These are phyloP conservation scores for Hanseniaspora taiwanica DNA, from an alignment of 805 yeast species.

Conservation along the genomic window DNA sequence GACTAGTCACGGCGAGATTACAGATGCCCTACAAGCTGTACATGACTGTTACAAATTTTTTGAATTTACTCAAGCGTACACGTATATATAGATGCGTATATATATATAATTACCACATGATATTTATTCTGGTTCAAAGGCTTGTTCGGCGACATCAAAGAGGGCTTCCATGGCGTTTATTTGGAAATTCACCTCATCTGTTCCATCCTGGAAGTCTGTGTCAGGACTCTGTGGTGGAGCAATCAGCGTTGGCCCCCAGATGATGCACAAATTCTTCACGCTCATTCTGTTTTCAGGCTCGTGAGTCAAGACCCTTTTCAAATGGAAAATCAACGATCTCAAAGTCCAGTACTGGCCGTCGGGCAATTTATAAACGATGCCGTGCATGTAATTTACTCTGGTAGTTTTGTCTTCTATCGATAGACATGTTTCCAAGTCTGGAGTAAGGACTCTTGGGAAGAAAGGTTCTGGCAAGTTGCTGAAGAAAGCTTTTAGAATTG, in stretches of 20 bases:
- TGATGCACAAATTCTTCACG: conserved; percentile 65
- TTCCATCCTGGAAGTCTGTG: conserved; percentile 15
- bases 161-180: conserved; percentile 74
- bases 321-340: conserved; percentile 72
- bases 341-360: conserved; percentile 93
- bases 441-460: conserved; percentile 16
- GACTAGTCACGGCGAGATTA: not conserved
- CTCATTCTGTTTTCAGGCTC: conserved; percentile 69
- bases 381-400: conserved; percentile 67
- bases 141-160: conserved; percentile 70
- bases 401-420: conserved; percentile 49
- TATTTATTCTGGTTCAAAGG: conserved; percentile 46
- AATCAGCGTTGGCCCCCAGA: conserved; percentile 90
- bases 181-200: conserved; percentile 54
- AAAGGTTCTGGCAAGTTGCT: conserved; percentile 59
- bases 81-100: too few relatives aligned
- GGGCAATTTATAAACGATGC: conserved; percentile 76
- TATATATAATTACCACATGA: not conserved
- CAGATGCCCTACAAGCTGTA: not conserved
- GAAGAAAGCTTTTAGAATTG: conserved; percentile 74
- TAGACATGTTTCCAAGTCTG: conserved; percentile 38
- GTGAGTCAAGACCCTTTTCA: conserved; percentile 54
- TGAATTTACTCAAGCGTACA: not conserved
- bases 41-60: not conserved
- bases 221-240: conserved; percentile 26